These are phyloP conservation scores for Penicillium roqueforti DNA, from an alignment of 495 filamentous ascomycete species.

Conservation along the genomic window DNA sequence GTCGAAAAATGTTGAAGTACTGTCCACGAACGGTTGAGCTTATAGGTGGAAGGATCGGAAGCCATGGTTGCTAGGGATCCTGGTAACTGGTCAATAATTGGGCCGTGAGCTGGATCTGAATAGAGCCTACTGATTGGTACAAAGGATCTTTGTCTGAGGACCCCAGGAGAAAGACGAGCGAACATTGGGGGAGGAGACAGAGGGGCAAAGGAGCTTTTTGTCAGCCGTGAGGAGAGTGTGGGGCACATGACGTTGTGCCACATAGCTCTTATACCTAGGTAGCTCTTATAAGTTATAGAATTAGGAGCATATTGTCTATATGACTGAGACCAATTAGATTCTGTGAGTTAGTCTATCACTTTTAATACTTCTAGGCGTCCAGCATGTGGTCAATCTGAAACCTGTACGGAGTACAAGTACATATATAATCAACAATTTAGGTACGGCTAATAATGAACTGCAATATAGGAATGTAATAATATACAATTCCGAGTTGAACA, in stretches of 20 bases:
- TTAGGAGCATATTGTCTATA: neutral
- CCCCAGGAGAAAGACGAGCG: neutral
- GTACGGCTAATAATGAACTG: too few relatives aligned
- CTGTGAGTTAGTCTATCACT: too few relatives aligned
- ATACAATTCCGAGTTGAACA: too few relatives aligned
- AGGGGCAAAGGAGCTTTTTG: constrained; percentile 9
- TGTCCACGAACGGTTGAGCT: constrained; percentile 69
- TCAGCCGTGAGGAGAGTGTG: constrained; percentile 16
- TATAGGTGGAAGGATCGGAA: constrained; percentile 77
- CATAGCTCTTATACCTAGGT: neutral
- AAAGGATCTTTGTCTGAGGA: constrained; percentile 6
- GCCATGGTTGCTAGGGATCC: constrained; percentile 61
- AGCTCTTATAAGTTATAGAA: neutral
- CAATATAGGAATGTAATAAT: too few relatives aligned
- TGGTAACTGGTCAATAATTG: constrained; percentile 18
- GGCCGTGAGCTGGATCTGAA: neutral
- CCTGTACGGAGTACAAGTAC: too few relatives aligned
- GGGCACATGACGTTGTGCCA: constrained; percentile 9
- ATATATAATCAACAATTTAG: too few relatives aligned
- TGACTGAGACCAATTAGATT: neutral
- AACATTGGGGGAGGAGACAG: constrained; percentile 1
- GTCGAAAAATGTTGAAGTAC: constrained; percentile 1
- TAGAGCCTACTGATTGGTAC: neutral
- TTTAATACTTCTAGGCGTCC: too few relatives aligned
- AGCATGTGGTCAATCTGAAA: too few relatives aligned